These are phyloP conservation scores for Aquilaria yunnanensis DNA, from an alignment of 345 rosid species.

Conservation along the genomic window DNA sequence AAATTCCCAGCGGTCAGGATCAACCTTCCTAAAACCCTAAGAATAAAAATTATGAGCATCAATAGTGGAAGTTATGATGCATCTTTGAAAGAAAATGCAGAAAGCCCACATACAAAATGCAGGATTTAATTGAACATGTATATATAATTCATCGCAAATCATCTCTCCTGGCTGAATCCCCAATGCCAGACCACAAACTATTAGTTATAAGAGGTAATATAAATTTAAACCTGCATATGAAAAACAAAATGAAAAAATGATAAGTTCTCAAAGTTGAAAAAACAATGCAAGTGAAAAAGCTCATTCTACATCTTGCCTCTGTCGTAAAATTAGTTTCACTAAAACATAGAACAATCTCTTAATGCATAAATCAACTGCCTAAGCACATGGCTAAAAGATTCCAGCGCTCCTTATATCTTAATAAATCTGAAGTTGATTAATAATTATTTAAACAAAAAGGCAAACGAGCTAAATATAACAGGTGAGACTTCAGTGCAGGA, in stretches of 20 bases:
- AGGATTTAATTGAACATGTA: conserved; percentile 3
- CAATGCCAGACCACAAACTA: conserved; percentile 13
- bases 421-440: no score
- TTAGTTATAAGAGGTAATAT: conserved; percentile 12
- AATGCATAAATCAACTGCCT: neutral
- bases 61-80: neutral
- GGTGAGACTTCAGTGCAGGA: no score
- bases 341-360: neutral
- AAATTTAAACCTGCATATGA: conserved; percentile 17
- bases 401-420: no score
- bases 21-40: conserved; percentile 87
- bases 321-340: neutral
- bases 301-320: neutral
- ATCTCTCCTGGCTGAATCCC: conserved; percentile 6
- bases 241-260: conserved; percentile 5
- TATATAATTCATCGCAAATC: conserved; percentile 5
- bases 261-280: conserved; percentile 4
- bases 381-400: no score
- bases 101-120: conserved; percentile 10
- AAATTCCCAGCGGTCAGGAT: conserved; percentile 86
- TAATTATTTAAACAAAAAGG: no score
- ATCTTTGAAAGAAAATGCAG: conserved; percentile 12
- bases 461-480: no score
- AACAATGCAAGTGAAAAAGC: neutral
- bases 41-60: conserved; percentile 9